These are phyloP conservation scores for Laburnicola sp. DNA, from an alignment of 2,329 filamentous ascomycete genomes.

Conservation along the genomic window DNA sequence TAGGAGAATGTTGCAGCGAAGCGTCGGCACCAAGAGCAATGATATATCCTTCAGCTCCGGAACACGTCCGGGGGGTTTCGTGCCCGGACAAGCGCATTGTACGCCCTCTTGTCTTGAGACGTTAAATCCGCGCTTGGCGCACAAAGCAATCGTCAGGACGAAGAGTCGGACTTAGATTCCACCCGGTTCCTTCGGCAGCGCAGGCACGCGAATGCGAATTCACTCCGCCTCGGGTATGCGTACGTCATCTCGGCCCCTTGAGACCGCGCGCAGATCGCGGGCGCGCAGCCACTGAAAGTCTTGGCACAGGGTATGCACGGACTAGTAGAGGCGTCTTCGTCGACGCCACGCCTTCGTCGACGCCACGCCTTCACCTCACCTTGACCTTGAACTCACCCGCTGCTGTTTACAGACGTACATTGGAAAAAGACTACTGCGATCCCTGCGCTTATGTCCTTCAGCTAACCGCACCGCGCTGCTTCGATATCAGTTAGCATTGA, in stretches of 20 bases:
- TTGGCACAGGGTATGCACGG: too few relatives aligned
- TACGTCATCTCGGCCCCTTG: background rate
- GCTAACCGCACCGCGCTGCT: too few relatives aligned
- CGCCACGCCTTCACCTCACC: too few relatives aligned
- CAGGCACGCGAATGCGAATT: constrained; percentile 3
- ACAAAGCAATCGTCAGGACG: background rate
- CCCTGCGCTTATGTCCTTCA: too few relatives aligned
- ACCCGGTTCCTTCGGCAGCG: background rate
- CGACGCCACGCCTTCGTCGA: too few relatives aligned
- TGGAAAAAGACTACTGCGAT: too few relatives aligned
- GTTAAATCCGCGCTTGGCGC: constrained; percentile 11
- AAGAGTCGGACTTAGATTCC: background rate
- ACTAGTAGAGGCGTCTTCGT: too few relatives aligned
- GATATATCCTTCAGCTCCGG: constrained; percentile 13
- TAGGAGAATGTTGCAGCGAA: background rate
- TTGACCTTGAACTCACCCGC: too few relatives aligned
- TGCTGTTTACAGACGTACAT: too few relatives aligned
- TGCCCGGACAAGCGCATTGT: constrained; percentile 18
- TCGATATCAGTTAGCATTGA: too few relatives aligned
- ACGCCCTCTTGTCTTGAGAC: background rate
- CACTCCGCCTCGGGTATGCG: background rate
- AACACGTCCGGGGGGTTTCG: constrained; percentile 24
- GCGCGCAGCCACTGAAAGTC: too few relatives aligned
- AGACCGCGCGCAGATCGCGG: background rate
- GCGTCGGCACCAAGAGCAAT: background rate